Conservation (phyloP, 331 rosid species). For the Malus hybrid region DNA sequence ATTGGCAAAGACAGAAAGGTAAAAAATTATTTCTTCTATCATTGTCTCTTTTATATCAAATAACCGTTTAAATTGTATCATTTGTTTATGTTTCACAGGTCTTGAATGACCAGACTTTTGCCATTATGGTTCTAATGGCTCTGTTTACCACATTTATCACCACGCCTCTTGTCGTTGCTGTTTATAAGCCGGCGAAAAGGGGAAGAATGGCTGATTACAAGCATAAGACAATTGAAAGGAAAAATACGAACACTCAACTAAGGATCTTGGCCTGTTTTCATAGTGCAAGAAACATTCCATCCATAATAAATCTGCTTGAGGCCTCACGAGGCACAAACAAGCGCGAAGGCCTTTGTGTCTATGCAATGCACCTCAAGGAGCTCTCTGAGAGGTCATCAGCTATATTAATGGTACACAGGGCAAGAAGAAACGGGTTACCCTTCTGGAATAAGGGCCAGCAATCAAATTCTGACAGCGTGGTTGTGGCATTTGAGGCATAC, state of each 20-base stretch:
- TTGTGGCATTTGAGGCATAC: constrained; percentile 54
- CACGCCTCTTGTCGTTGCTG: constrained; percentile 48
- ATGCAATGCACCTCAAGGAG: constrained; percentile 63
- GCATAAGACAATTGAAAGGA: constrained; percentile 32
- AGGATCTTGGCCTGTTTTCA: constrained; percentile 54
- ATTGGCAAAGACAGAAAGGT: constrained; percentile 73
- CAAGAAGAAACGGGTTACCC: constrained; percentile 46
- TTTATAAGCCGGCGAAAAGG: constrained; percentile 45
- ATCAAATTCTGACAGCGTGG: constrained; percentile 28
- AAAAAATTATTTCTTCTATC: background rate
- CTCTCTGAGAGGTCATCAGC: constrained; percentile 58
- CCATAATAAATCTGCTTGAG: constrained; percentile 54
- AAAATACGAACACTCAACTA: constrained; percentile 32
- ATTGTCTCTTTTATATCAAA: background rate
- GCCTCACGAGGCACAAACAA: constrained; percentile 55
- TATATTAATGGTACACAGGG: constrained; percentile 57
- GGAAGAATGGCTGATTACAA: constrained; percentile 17
- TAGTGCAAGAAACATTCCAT: constrained; percentile 39
- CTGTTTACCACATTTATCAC: constrained; percentile 71
- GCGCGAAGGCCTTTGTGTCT: constrained; percentile 40
- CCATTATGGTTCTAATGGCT: constrained; percentile 75
- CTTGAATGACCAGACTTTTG: constrained; percentile 61
- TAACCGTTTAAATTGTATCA: background rate
- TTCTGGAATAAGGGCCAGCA: constrained; percentile 42
- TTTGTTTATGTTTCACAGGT: constrained; percentile 29